phyloP scores from a whole-genome alignment of 257 asterid species.

The Ocimum tenuiflorum region DNA sequence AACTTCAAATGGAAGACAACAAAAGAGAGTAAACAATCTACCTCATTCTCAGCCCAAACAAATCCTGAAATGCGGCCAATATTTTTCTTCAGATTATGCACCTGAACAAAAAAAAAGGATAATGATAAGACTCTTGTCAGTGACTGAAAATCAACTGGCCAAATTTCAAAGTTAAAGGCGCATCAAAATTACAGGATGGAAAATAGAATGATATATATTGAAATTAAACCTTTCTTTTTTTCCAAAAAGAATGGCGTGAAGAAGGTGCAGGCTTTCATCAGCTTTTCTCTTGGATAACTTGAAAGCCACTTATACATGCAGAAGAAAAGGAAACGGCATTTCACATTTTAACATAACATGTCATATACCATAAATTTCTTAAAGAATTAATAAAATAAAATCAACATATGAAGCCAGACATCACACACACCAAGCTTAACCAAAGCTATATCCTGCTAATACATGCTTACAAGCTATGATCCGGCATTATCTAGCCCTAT shows the following conservation, averaged over 20 bases:
- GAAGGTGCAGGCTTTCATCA: constrained; percentile 72
- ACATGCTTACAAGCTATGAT: constrained; percentile 5
- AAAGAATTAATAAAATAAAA: not conserved
- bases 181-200: not conserved
- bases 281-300: constrained; percentile 84
- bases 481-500: constrained; percentile 1
- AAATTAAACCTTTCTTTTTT: constrained; percentile 59
- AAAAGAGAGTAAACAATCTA: constrained; percentile 16
- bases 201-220: not conserved
- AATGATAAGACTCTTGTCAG: constrained; percentile 15
- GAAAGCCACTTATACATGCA: constrained; percentile 66
- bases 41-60: constrained; percentile 82
- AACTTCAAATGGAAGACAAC: too few species aligned
- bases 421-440: not conserved
- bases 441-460: not conserved
- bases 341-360: not conserved
- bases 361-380: not conserved
- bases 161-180: constrained; percentile 10
- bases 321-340: constrained; percentile 6
- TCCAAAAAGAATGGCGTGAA: constrained; percentile 73
- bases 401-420: constrained; percentile 3
- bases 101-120: constrained; percentile 45
- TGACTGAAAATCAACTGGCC: constrained; percentile 7
- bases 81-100: constrained; percentile 64
- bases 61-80: constrained; percentile 85